phyloP scores from a whole-genome alignment of 164 flowering plant species.

The Taxillus chinensis region DNA sequence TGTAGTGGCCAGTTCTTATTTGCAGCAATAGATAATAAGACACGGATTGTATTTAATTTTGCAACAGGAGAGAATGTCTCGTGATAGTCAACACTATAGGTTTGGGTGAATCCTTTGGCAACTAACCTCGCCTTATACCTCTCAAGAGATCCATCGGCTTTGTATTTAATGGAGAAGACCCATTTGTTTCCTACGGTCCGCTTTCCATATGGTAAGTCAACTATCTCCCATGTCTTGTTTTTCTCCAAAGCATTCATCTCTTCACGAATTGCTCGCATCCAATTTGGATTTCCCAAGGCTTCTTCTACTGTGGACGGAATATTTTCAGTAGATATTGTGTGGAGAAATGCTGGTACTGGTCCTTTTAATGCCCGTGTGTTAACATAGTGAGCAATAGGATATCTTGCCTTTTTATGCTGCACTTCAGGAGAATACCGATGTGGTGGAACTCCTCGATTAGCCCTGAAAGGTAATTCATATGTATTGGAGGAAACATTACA shows the following conservation, averaged over 20 bases:
- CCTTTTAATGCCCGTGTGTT: not conserved
- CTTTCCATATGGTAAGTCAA: not conserved
- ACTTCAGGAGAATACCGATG: not conserved
- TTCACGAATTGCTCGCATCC: not conserved
- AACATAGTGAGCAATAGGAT: not conserved
- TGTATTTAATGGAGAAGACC: too few species aligned
- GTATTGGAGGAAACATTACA: not conserved
- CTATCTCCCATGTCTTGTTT: not conserved
- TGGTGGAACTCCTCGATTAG: not conserved
- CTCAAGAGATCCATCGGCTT: too few species aligned
- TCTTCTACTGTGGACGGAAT: not conserved
- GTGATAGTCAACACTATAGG: too few species aligned
- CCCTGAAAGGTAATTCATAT: not conserved
- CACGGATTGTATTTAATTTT: too few species aligned
- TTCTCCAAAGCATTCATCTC: not conserved
- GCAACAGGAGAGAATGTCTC: too few species aligned
- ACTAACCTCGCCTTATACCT: too few species aligned
- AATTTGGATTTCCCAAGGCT: not conserved
- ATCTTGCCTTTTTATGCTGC: not conserved
- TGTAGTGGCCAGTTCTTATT: too few species aligned
- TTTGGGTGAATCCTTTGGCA: too few species aligned
- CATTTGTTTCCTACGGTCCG: not conserved
- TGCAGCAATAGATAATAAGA: too few species aligned
- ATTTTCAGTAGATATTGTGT: not conserved
- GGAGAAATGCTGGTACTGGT: not conserved